These are phyloP conservation scores for Solanum clarkiae DNA, from an alignment of 257 asterid genomes.

Conservation along the genomic window DNA sequence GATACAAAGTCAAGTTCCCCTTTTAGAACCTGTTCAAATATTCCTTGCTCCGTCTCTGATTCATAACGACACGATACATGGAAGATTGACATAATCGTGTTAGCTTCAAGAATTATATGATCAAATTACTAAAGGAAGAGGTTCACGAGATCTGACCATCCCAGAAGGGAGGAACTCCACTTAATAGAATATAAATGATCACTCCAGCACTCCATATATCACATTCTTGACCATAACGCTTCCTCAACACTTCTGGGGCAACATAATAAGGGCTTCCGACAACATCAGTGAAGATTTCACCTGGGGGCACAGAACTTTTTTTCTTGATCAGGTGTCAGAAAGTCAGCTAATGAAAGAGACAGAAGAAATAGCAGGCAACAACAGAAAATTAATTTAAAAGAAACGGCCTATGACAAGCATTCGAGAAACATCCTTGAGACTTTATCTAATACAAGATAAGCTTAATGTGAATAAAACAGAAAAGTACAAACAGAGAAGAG, in stretches of 20 bases:
- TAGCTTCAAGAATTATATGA: neutral
- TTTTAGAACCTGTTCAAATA: conserved; percentile 59
- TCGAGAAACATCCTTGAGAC: neutral
- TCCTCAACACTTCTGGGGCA: conserved; percentile 51
- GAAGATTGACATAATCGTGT: neutral
- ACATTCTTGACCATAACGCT: conserved; percentile 48
- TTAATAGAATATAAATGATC: conserved; percentile 43
- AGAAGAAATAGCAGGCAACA: neutral
- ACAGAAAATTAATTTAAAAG: neutral
- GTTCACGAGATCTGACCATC: conserved; percentile 25
- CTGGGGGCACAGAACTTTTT: conserved; percentile 12
- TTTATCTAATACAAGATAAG: neutral
- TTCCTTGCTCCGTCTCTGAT: conserved; percentile 60
- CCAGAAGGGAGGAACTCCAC: conserved; percentile 72
- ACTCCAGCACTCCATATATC: conserved; percentile 77
- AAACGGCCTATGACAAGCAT: neutral
- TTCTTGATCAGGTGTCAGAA: conserved; percentile 4
- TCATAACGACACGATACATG: neutral
- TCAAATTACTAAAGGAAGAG: neutral
- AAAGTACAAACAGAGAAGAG: neutral
- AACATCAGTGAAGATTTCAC: conserved; percentile 40
- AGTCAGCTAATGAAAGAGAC: neutral
- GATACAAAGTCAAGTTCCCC: conserved; percentile 61
- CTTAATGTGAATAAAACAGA: neutral
- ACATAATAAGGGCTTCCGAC: conserved; percentile 73